Conservation (phyloP, 1,284 basidiomycete species). For the Moesziomyces globuligerus region DNA sequence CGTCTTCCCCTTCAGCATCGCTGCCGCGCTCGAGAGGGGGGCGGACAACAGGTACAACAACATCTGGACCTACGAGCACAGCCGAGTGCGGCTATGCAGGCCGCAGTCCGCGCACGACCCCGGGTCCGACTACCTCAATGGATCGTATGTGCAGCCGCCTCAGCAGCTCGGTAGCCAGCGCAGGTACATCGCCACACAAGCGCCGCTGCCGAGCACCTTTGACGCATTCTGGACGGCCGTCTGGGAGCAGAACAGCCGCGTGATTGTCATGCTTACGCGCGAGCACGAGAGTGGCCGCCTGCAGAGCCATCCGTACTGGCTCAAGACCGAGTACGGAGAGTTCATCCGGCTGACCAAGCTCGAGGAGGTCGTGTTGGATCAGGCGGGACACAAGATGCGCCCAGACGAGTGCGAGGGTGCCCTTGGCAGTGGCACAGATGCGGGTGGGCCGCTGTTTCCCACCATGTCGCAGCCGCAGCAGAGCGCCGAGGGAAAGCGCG, state of each 20-base stretch:
- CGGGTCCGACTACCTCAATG: constrained; percentile 63
- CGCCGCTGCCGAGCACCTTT: constrained; percentile 88
- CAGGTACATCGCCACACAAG: constrained; percentile 96
- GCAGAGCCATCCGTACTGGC: constrained; percentile 94
- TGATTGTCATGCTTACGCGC: constrained; percentile 81
- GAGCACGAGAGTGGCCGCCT: constrained; percentile 87
- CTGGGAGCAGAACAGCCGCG: constrained; percentile 72
- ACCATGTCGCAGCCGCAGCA: constrained; percentile 27
- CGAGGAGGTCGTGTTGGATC: constrained; percentile 49
- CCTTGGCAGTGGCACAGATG: constrained; percentile 8
- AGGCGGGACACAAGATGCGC: constrained; percentile 30
- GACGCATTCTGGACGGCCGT: constrained; percentile 87
- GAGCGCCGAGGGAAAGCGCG: constrained; percentile 2
- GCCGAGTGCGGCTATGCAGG: constrained; percentile 58
- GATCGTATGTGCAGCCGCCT: constrained; percentile 58
- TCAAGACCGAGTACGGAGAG: constrained; percentile 77
- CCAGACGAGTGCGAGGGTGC: constrained; percentile 27
- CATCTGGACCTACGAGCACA: constrained; percentile 96
- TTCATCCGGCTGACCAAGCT: constrained; percentile 43
- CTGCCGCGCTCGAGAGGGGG: constrained; percentile 93
- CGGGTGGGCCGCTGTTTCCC: constrained; percentile 46
- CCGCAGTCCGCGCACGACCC: constrained; percentile 39
- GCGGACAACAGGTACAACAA: constrained; percentile 86
- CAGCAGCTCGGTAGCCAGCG: constrained; percentile 47
- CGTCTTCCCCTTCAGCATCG: constrained; percentile 85